Evolutionary conservation across 192 early-diverging fungal species (phyloP), one percentile per base, ranked within the genome.

Genomic region (Coemansia sp.): DNA sequence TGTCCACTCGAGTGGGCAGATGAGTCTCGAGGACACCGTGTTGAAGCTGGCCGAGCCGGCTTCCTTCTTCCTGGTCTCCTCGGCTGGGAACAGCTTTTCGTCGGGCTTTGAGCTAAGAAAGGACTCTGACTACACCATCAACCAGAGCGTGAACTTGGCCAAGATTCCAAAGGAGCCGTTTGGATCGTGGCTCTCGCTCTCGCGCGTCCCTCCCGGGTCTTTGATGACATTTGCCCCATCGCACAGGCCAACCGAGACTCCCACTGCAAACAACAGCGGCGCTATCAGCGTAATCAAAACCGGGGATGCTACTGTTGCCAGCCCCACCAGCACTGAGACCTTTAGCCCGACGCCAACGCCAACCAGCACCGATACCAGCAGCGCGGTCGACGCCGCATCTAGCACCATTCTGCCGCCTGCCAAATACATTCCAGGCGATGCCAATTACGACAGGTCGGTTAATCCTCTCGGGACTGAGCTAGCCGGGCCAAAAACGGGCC

Each of bases 391-490:
- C 14, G 62, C 32, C 4, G 41, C 34, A 3, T 42, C 12, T 14
- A 32, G 39, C 18, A 32, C 56, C 19, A 43, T 70, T 8, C 69
- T 78, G 34, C 69, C 75, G 33, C 75, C 68, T 0, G 60, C 70
- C 37, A 74, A 70, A 35, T 80, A 56, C 26, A 70, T 80, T 52
- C 65, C 68, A 36, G 76, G 76, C 37, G 71, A 80, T 38, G 63
- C 76, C 1, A 63, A 80, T 52, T 80, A 80, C 50, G 71, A 80
- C 26, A 55, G 50, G 11, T 29, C 54, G 11, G 37, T 59, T 10
- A 46, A 80, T 42, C 67, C 67, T 15, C 38, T 80, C 8, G 76
- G 70, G 17, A 72, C 70, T 1, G 35, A 65, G 42, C 58, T 70
- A 22, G 63, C 59, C 9, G 76, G 67, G 11, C 71, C 76, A 6